A percentile compares a stretch with the other conserved stretches of the same genome.
Conservation (phyloP, 2,329 filamentous ascomycete species). For the Daldinia sp. region DNA sequence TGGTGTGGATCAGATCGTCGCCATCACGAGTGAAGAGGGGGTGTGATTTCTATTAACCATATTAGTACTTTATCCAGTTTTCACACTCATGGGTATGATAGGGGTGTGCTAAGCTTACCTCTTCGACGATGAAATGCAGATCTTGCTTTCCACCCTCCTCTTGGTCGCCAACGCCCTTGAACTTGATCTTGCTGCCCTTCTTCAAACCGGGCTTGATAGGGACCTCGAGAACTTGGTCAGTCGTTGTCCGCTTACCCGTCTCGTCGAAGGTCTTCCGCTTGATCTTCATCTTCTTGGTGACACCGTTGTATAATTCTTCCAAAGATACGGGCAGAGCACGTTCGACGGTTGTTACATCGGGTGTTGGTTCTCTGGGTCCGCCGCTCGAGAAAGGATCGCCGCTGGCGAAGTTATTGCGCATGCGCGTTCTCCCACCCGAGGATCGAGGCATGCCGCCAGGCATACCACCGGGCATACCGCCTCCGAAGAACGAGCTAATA, state of each 20-base stretch:
- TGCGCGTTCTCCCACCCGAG: conserved; percentile 51
- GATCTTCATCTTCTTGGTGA: conserved; percentile 97
- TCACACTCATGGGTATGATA: not conserved
- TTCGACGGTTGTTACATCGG: conserved; percentile 92
- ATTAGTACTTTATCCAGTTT: conserved; percentile 54
- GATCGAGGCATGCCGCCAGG: conserved; percentile 58
- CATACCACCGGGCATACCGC: conserved; percentile 56
- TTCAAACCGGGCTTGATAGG: conserved; percentile 96
- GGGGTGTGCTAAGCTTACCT: conserved; percentile 71
- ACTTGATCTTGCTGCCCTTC: conserved; percentile 98
- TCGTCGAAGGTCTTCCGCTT: conserved; percentile 95
- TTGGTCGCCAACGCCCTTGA: conserved; percentile 96
- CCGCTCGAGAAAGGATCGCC: conserved; percentile 49
- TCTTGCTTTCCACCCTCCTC: conserved; percentile 97
- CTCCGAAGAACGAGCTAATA: conserved; percentile 55
- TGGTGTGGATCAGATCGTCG: conserved; percentile 82
- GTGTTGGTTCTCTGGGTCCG: conserved; percentile 65
- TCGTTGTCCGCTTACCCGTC: conserved; percentile 83
- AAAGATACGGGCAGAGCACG: conserved; percentile 82
- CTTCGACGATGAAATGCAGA: conserved; percentile 92
- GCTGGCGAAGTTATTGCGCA: conserved; percentile 57
- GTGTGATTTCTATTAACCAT: conserved; percentile 78
- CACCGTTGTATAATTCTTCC: conserved; percentile 89
- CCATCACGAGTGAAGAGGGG: conserved; percentile 86
- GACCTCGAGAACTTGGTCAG: conserved; percentile 92